Evolutionary conservation across 1,284 basidiomycete species (phyloP).

Genomic region (Kwoniella shivajii): DNA sequence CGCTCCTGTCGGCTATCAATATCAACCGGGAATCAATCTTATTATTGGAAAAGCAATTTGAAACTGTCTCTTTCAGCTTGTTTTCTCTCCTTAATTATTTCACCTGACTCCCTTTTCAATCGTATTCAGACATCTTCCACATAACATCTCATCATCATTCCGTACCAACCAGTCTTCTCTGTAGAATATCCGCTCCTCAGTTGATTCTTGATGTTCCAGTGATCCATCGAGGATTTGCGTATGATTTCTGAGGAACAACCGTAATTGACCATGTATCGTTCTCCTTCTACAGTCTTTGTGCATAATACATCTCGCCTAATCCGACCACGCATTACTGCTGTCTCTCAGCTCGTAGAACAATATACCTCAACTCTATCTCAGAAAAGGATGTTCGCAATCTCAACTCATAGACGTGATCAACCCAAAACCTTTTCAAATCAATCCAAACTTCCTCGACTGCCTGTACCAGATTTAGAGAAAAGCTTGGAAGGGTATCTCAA

Average conservation of each 20-base stretch:
- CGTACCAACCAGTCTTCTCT: no score
- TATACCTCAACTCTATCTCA: not conserved
- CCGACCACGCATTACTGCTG: not conserved
- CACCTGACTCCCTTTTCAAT: no score
- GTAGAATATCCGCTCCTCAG: no score
- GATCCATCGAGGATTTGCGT: no score
- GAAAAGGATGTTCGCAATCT: slow-evolving; percentile 40
- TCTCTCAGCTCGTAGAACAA: not conserved
- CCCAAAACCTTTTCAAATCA: slow-evolving; percentile 56
- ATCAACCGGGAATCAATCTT: no score
- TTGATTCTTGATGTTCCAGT: no score
- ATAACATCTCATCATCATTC: no score
- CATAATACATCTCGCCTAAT: not conserved
- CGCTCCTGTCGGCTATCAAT: no score
- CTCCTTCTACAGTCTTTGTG: not conserved
- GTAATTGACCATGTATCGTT: not conserved
- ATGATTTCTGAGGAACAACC: not conserved
- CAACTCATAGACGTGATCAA: slow-evolving; percentile 31
- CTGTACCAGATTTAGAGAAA: slow-evolving; percentile 75
- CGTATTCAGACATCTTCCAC: no score
- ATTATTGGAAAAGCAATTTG: no score
- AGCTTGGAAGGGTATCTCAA: slow-evolving; percentile 79
- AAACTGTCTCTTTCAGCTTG: no score
- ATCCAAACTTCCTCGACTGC: slow-evolving; percentile 66
- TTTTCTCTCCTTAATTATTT: no score